Conservation (phyloP, 2,329 filamentous ascomycete genomes). For the Penicillium sp. region DNA sequence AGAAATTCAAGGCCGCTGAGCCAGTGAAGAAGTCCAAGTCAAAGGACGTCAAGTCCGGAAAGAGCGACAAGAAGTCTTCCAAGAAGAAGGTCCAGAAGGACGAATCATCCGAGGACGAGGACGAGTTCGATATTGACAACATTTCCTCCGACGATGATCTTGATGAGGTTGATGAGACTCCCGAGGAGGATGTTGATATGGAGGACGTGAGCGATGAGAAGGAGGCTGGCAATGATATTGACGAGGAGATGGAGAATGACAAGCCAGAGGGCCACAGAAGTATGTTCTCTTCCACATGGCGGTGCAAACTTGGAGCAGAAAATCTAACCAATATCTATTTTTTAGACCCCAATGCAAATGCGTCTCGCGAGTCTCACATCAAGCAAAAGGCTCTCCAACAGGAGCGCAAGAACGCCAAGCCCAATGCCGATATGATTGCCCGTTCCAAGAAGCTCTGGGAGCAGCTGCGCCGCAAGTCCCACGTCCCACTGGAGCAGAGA, state of each 20-base stretch:
- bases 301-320: not conserved
- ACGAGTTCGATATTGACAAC: conserved; percentile 59
- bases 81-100: conserved; percentile 36
- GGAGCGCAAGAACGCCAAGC: conserved; percentile 90
- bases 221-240: conserved; percentile 8
- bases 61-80: conserved; percentile 33
- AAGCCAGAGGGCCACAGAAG: conserved; percentile 20
- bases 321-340: not conserved
- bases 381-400: conserved; percentile 87
- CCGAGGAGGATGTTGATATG: conserved; percentile 32
- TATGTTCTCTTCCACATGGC: conserved; percentile 18
- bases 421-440: conserved; percentile 83
- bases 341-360: conserved; percentile 49
- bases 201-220: conserved; percentile 39
- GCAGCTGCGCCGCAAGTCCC: conserved; percentile 84
- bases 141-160: conserved; percentile 42
- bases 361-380: conserved; percentile 80
- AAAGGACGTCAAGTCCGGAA: conserved; percentile 31
- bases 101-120: conserved; percentile 41
- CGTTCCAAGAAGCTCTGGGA: conserved; percentile 98
- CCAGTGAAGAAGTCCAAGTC: conserved; percentile 29
- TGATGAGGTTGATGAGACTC: conserved; percentile 12
- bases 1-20: conserved; percentile 28
- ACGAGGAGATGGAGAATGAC: conserved; percentile 3
- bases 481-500: conserved; percentile 86